These are phyloP conservation scores for Coemansia sp. DNA, from an alignment of 192 early-diverging fungal species.

Conservation along the genomic window DNA sequence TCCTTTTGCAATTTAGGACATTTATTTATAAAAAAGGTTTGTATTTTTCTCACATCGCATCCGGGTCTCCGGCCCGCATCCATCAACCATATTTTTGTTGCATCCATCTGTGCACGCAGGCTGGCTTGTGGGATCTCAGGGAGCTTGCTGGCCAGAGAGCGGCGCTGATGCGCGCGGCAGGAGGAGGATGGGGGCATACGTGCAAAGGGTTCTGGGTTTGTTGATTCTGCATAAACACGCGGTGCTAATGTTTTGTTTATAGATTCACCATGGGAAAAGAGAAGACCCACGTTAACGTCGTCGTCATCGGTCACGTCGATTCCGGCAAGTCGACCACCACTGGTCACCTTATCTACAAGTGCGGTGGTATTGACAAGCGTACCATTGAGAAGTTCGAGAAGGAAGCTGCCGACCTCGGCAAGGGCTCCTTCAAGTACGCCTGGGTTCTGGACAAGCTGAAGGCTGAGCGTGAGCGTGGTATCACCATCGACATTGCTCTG, in stretches of 20 bases:
- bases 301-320: constrained; percentile 99
- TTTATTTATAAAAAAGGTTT: constrained; percentile 23
- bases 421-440: constrained; percentile 99
- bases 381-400: constrained; percentile 99
- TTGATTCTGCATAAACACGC: background rate
- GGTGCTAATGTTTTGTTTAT: background rate
- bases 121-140: too few relatives aligned
- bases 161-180: too few relatives aligned
- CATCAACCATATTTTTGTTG: constrained; percentile 7
- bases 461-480: constrained; percentile 99
- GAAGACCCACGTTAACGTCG: constrained; percentile 90
- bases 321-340: constrained; percentile 99
- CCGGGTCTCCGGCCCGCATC: constrained; percentile 1
- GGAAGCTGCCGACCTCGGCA: constrained; percentile 98
- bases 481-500: constrained; percentile 98
- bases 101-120: background rate
- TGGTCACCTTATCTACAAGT: constrained; percentile 99
- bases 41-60: constrained; percentile 10
- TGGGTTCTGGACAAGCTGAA: constrained; percentile 99
- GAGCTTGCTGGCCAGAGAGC: too few relatives aligned
- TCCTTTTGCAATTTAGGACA: constrained; percentile 30
- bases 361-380: constrained; percentile 99
- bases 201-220: too few relatives aligned
- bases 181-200: too few relatives aligned
- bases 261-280: constrained; percentile 73